A percentile compares a stretch with the other conserved stretches of the same genome.
Evolutionary conservation across 2,329 filamentous ascomycete species (phyloP).

Genomic region (Emergomyces pasteurianus): DNA sequence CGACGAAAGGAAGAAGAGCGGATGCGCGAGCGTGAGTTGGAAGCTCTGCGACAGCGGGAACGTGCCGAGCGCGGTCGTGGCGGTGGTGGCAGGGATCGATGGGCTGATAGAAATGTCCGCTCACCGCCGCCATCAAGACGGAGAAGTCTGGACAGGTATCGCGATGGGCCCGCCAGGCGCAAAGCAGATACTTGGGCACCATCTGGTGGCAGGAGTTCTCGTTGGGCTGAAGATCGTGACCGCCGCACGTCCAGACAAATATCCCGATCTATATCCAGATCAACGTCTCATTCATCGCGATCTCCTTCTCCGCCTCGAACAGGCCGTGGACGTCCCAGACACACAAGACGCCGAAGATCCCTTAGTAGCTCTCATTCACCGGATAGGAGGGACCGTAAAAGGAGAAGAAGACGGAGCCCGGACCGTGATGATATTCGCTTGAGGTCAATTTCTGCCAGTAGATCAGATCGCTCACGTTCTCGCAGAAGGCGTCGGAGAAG

Average conservation of each 20-base stretch:
- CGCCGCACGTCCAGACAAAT: constrained; percentile 25
- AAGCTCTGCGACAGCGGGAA: constrained; percentile 50
- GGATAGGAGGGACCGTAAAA: constrained; percentile 23
- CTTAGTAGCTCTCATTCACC: constrained; percentile 30
- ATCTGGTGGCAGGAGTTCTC: constrained; percentile 24
- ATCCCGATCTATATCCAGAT: constrained; percentile 21
- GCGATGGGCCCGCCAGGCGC: constrained; percentile 36
- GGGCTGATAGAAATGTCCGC: constrained; percentile 37
- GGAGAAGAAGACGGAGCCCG: constrained; percentile 25
- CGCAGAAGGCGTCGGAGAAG: constrained; percentile 37
- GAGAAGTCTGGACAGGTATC: constrained; percentile 31
- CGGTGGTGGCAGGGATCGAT: constrained; percentile 33
- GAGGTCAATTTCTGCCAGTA: constrained; percentile 37
- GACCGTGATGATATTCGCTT: constrained; percentile 30
- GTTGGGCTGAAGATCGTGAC: constrained; percentile 23
- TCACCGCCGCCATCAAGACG: constrained; percentile 41
- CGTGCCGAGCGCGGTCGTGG: constrained; percentile 29
- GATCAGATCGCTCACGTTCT: constrained; percentile 44
- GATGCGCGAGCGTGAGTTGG: constrained; percentile 58
- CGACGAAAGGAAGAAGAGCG: constrained; percentile 59
- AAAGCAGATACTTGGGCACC: constrained; percentile 49
- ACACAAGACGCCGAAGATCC: constrained; percentile 23
- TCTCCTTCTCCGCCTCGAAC: constrained; percentile 22
- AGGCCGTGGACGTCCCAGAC: constrained; percentile 15
- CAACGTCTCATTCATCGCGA: constrained; percentile 21